A percentile compares a stretch with the other conserved stretches of the same genome.
phyloP scores from a whole-genome alignment of 805 yeast species.

The Metschnikowia kofuensis region DNA sequence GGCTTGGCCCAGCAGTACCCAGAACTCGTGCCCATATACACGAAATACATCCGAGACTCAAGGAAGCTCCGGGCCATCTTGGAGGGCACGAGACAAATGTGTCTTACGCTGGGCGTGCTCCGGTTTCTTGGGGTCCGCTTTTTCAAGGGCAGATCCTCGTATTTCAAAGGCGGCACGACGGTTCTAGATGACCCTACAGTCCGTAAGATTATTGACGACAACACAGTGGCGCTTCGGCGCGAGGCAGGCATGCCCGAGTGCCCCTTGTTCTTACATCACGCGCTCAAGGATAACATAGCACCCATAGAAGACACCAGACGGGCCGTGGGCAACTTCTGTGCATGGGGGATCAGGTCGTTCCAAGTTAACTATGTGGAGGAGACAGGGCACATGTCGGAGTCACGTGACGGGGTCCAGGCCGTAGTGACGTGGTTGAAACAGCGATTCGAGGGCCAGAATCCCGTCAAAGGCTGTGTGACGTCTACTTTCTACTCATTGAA shows the following conservation, averaged over 20 bases:
- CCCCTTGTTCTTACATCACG: constrained; percentile 27
- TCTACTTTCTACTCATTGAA: neutral
- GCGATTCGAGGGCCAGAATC: constrained; percentile 10
- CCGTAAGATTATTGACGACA: constrained; percentile 2
- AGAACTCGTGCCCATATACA: constrained; percentile 10
- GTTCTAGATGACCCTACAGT: constrained; percentile 4
- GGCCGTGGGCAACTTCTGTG: constrained; percentile 29
- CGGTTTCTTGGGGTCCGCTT: constrained; percentile 4
- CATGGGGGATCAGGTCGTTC: constrained; percentile 25
- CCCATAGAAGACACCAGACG: constrained; percentile 19
- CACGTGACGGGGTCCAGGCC: constrained; percentile 13
- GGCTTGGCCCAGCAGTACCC: constrained; percentile 36
- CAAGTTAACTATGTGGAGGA: constrained; percentile 26
- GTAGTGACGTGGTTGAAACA: constrained; percentile 15
- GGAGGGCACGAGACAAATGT: constrained; percentile 1
- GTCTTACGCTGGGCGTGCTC: constrained; percentile 5
- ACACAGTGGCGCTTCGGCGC: constrained; percentile 7
- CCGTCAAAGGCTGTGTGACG: constrained; percentile 12
- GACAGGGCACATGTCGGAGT: constrained; percentile 29
- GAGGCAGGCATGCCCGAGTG: constrained; percentile 19
- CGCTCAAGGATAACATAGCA: constrained; percentile 22
- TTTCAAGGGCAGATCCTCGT: constrained; percentile 8
- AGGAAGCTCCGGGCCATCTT: neutral
- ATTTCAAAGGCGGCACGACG: constrained; percentile 4
- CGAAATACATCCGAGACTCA: neutral